A percentile compares a stretch with the other conserved stretches of the same genome.
These are phyloP conservation scores for Lachancea quebecensis DNA, from an alignment of 805 yeast genomes.

Conservation along the genomic window DNA sequence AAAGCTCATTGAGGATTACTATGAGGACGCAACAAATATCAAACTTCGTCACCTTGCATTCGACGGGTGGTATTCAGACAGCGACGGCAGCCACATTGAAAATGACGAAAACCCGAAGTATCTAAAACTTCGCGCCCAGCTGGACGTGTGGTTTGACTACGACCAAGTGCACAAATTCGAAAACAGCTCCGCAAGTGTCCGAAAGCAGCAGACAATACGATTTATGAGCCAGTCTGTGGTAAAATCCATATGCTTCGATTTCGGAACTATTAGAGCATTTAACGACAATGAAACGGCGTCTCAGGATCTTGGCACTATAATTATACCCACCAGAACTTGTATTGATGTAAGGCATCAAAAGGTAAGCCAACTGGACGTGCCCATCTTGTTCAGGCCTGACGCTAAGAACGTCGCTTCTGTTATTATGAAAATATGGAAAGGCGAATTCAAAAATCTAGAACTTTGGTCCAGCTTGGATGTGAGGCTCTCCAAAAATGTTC, in stretches of 20 bases:
- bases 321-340: constrained; percentile 19
- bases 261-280: constrained; percentile 24
- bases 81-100: neutral
- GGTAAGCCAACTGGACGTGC: constrained; percentile 17
- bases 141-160: constrained; percentile 6
- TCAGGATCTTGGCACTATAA: constrained; percentile 14
- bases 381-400: constrained; percentile 22
- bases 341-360: constrained; percentile 18
- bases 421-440: constrained; percentile 24
- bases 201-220: constrained; percentile 10
- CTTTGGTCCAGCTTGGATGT: constrained; percentile 23
- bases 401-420: constrained; percentile 21
- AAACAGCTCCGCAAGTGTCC: constrained; percentile 9
- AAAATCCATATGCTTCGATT: constrained; percentile 18
- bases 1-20: constrained; percentile 1
- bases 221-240: constrained; percentile 17
- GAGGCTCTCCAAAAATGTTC: constrained; percentile 14
- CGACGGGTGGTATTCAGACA: constrained; percentile 26
- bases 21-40: constrained; percentile 14
- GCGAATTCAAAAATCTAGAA: constrained; percentile 20
- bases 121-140: constrained; percentile 6
- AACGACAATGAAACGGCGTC: constrained; percentile 12
- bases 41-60: constrained; percentile 17
- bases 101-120: neutral
- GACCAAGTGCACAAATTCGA: neutral